Percentiles rank a stretch among this genome's conserved stretches.
Evolutionary conservation across 208 protist species (phyloP).

Genomic region (Tritrichomonas foetus): DNA sequence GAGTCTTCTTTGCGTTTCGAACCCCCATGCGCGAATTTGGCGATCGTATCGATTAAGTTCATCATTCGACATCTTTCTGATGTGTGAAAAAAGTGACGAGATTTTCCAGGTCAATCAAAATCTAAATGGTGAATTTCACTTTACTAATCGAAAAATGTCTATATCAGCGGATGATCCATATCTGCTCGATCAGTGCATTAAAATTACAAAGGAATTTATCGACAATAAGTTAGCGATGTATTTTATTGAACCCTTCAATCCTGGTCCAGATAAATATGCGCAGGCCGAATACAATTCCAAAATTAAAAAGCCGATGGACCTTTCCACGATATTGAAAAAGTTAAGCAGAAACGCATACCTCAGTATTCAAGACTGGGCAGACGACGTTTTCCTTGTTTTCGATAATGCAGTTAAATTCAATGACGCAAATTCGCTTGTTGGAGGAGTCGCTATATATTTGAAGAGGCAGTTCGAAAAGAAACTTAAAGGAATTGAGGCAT

Average conservation of each 20-base stretch:
- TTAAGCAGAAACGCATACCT: neutral
- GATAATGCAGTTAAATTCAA: neutral
- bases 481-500: neutral
- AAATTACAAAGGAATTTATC: neutral
- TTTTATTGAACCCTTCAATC: neutral
- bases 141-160: no score
- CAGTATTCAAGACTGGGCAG: neutral
- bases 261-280: neutral
- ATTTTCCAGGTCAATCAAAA: no score
- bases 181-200: neutral
- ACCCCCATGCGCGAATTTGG: constrained; percentile 11
- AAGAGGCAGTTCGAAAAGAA: neutral
- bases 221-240: neutral
- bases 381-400: neutral
- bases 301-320: neutral
- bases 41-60: constrained; percentile 14
- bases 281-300: neutral
- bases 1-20: neutral
- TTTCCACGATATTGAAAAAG: neutral
- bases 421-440: neutral
- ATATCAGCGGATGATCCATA: no score
- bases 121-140: no score
- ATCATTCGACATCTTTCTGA: neutral
- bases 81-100: no score
- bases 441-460: neutral